Evolutionary conservation across 768 basidiomycete genomes (phyloP).

Genomic region (Hortiboletus flavorubellus): DNA sequence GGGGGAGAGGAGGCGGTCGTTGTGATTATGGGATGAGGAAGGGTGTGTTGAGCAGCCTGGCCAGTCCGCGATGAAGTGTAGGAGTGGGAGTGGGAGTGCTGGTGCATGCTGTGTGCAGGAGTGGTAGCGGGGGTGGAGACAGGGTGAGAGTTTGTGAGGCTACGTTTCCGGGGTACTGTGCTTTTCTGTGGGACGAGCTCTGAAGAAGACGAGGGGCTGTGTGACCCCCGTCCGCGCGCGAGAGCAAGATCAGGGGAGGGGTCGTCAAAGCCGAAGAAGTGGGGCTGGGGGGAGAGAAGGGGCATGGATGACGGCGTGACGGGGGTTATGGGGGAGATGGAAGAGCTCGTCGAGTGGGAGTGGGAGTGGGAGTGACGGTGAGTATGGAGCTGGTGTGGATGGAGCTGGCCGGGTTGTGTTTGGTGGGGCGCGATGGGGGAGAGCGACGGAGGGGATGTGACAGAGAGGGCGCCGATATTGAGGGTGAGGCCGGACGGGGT

Average conservation of each 20-base stretch:
- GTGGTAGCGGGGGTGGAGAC: slow-evolving; percentile 14
- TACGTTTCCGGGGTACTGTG: slow-evolving; percentile 59
- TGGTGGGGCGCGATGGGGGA: slow-evolving; percentile 57
- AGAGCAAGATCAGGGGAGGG: slow-evolving; percentile 29
- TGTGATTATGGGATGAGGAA: slow-evolving; percentile 32
- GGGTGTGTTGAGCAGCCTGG: not conserved
- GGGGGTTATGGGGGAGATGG: slow-evolving; percentile 55
- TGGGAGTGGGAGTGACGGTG: slow-evolving; percentile 30
- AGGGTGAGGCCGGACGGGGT: slow-evolving; percentile 51
- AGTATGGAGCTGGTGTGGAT: slow-evolving; percentile 58
- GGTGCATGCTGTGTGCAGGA: slow-evolving; percentile 17
- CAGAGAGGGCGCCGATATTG: slow-evolving; percentile 64
- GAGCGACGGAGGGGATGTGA: slow-evolving; percentile 62
- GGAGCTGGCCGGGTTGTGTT: slow-evolving; percentile 44
- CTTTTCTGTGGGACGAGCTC: slow-evolving; percentile 45
- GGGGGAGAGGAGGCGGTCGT: slow-evolving; percentile 32
- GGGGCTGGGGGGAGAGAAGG: slow-evolving; percentile 42
- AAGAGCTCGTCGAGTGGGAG: slow-evolving; percentile 23
- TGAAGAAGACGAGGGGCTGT: slow-evolving; percentile 42
- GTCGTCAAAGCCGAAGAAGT: slow-evolving; percentile 48
- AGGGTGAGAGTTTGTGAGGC: slow-evolving; percentile 50
- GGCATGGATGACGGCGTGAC: slow-evolving; percentile 48
- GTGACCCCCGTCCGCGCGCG: slow-evolving; percentile 34
- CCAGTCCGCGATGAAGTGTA: slow-evolving; percentile 16
- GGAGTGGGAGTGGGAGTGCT: slow-evolving; percentile 29